phyloP scores from a whole-genome alignment of 495 filamentous ascomycete genomes.

The Trichoderma reesei region DNA sequence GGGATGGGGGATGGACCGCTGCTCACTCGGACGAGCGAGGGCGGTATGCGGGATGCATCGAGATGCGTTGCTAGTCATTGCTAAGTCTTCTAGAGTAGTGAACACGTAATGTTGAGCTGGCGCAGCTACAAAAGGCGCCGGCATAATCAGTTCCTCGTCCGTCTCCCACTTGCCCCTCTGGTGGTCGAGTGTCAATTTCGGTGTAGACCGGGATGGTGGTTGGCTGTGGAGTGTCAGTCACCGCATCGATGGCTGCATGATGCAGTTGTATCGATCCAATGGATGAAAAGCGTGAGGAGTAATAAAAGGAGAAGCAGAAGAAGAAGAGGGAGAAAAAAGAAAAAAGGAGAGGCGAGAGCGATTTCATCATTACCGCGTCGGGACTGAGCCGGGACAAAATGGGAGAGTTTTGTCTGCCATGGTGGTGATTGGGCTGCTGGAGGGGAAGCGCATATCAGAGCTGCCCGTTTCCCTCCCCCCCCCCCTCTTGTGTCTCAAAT shows the following conservation, averaged over 20 bases:
- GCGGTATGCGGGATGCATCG: background rate
- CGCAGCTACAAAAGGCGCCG: background rate
- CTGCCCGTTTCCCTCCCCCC: no score
- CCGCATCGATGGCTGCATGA: slow-evolving; percentile 5
- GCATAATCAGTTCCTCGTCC: background rate
- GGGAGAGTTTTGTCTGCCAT: background rate
- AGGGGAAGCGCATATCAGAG: no score
- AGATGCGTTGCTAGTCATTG: background rate
- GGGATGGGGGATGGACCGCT: background rate
- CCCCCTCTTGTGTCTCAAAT: no score
- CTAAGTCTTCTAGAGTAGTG: background rate
- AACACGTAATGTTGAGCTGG: background rate
- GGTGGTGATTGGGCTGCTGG: background rate
- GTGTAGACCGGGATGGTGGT: slow-evolving; percentile 1
- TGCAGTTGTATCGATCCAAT: background rate
- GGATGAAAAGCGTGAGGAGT: background rate
- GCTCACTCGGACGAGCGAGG: background rate
- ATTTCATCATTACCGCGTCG: background rate
- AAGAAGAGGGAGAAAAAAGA: background rate
- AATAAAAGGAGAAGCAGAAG: background rate
- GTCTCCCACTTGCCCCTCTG: background rate
- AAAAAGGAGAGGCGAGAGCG: background rate
- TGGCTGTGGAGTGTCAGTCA: background rate
- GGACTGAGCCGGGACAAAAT: background rate
- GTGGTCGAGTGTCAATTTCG: slow-evolving; percentile 1